A percentile compares a stretch with the other conserved stretches of the same genome.
phyloP scores from a whole-genome alignment of 192 early-diverging fungal species.

The Coemansia reversa region DNA sequence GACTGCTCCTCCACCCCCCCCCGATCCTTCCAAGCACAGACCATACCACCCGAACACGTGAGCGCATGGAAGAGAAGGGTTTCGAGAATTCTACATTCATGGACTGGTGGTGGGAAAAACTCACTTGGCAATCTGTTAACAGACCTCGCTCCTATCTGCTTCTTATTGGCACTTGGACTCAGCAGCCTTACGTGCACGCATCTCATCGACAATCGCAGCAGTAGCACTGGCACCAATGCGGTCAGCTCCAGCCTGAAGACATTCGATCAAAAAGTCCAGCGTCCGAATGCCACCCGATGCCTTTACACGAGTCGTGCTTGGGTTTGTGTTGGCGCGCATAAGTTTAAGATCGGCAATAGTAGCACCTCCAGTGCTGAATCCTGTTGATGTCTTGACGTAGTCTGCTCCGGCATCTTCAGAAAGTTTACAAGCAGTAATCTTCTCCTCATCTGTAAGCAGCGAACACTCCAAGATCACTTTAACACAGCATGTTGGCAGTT shows the following conservation, averaged over 20 bases:
- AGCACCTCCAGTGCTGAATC: constrained; percentile 58
- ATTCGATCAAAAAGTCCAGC: constrained; percentile 57
- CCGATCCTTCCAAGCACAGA: neutral
- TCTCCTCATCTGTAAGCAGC: constrained; percentile 58
- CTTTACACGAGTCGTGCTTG: constrained; percentile 52
- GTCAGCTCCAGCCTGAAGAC: constrained; percentile 57
- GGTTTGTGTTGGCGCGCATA: constrained; percentile 54
- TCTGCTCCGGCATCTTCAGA: constrained; percentile 56
- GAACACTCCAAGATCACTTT: constrained; percentile 66
- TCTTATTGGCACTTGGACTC: neutral
- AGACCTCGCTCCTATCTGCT: neutral
- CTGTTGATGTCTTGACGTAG: constrained; percentile 66
- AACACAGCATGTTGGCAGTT: constrained; percentile 48
- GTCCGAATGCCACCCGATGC: constrained; percentile 61
- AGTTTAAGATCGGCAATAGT: constrained; percentile 54
- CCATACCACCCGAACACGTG: neutral
- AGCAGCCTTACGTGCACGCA: constrained; percentile 35
- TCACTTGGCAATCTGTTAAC: neutral
- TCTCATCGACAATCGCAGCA: constrained; percentile 56
- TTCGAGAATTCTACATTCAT: constrained; percentile 2
- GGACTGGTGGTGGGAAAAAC: neutral
- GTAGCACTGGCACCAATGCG: constrained; percentile 61
- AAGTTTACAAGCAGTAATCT: constrained; percentile 46
- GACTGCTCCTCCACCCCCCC: neutral
- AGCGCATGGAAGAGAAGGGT: neutral